Conservation (phyloP, 768 basidiomycete species). For the Tricholoma furcatifolium region DNA sequence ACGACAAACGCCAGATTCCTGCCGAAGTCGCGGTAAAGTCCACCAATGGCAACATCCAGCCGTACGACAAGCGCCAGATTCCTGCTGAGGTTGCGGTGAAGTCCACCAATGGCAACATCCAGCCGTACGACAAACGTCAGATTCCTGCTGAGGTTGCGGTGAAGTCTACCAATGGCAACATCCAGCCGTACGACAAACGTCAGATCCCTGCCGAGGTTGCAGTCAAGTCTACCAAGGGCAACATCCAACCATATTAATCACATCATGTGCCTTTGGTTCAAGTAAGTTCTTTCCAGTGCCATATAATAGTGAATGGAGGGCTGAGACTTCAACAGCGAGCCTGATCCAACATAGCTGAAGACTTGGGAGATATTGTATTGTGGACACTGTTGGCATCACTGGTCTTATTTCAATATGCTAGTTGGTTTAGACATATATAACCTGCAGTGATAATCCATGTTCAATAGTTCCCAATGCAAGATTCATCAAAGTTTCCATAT, state of each 20-base stretch:
- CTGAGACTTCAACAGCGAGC: too few species aligned
- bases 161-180: slow-evolving; percentile 18
- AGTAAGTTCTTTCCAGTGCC: too few species aligned
- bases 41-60: slow-evolving; percentile 28
- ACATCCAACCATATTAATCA: slow-evolving; percentile 17
- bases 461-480: too few species aligned
- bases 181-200: slow-evolving; percentile 24
- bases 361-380: too few species aligned
- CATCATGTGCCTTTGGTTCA: slow-evolving; percentile 19
- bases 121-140: slow-evolving; percentile 20
- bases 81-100: slow-evolving; percentile 21
- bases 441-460: too few species aligned
- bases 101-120: slow-evolving; percentile 18
- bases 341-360: too few species aligned
- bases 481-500: slow-evolving; percentile 28
- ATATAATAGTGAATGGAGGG: too few species aligned
- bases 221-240: slow-evolving; percentile 22
- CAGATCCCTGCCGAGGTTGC: slow-evolving; percentile 29
- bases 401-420: too few species aligned
- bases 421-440: too few species aligned
- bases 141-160: slow-evolving; percentile 27
- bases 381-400: too few species aligned
- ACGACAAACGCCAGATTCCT: slow-evolving; percentile 20
- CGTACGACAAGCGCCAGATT: slow-evolving; percentile 21
- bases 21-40: slow-evolving; percentile 30